Base-by-base conservation (phyloP, 2,329 filamentous ascomycete genomes). In the Corniculantispora saksenae region DNA sequence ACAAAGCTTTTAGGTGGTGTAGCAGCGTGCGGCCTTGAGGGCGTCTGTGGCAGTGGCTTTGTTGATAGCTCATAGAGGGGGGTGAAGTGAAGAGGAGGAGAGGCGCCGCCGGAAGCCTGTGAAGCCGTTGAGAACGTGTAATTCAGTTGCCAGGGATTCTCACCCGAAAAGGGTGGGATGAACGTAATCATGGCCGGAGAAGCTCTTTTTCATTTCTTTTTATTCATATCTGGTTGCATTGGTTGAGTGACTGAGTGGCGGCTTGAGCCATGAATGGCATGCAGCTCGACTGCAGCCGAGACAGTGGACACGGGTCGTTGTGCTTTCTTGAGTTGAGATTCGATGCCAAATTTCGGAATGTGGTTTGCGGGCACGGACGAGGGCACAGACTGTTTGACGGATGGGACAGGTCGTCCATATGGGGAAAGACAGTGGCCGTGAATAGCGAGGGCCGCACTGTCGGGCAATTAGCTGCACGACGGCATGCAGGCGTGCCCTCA, bases 21-120 rank as follows among this genome's bases (percentile, higher is more conserved):
- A 38, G 50, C 51, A 63, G 51, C 25, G 23, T 45, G 59, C 45
- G 35, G 21, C 27, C 9, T 29, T 48, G n/a, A 53, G 60, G 47
- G 50, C 21, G 17, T 10, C 53, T 19, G 13, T 3, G 23, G 21
- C 13, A 35, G 61, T 56, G 61, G 61, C 40, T 57, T 63, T 63
- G 27, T 63, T 50, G 51, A 63, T 56, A 63, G 61, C 61, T 63
- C 61, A 63, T 21, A 27, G 43, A 50, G 51, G 61, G 61, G 61
- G 51, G 51, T 56, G 61, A 50, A 23, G 23, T 3, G 40, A 27
- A 35, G 21, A 38, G 19, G 51, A 55, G 9, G 32, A 7, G 40
- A 60, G 40, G 29, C 29, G 43, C 56, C 27, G 29, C 56, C 27
- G 29, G 12, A 63, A 38, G 15, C 29, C 5, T 27, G 10, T 19